Percentiles rank a stretch among this genome's conserved stretches.
Evolutionary conservation across 2,329 filamentous ascomycete species (phyloP).

Genomic region (Thielaviopsis euricoi): DNA sequence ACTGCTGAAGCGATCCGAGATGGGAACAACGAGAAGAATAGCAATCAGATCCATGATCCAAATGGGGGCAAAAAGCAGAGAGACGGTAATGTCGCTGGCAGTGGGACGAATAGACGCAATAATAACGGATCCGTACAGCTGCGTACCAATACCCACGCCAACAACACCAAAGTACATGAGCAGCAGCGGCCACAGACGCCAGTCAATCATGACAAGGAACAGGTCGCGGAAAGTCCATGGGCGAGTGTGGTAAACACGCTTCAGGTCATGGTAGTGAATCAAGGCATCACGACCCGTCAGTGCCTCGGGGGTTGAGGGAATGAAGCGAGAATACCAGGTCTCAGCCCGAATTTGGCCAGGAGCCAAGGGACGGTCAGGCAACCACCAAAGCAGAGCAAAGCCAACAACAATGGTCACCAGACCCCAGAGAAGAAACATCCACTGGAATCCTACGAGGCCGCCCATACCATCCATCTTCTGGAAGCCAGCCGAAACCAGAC

Average conservation of each 20-base stretch:
- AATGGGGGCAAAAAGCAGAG: slow-evolving; percentile 74
- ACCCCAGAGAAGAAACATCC: slow-evolving; percentile 88
- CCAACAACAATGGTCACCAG: slow-evolving; percentile 58
- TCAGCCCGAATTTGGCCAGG: slow-evolving; percentile 45
- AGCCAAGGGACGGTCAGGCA: slow-evolving; percentile 64
- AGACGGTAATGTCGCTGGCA: slow-evolving; percentile 59
- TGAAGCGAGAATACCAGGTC: slow-evolving; percentile 40
- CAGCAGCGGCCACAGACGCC: slow-evolving; percentile 72
- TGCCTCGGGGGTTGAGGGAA: slow-evolving; percentile 54
- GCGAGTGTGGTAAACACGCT: slow-evolving; percentile 59
- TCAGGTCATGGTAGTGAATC: slow-evolving; percentile 71
- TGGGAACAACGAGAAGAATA: slow-evolving; percentile 68
- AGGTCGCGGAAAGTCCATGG: slow-evolving; percentile 62
- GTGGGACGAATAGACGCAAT: slow-evolving; percentile 61
- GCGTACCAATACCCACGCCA: slow-evolving; percentile 78
- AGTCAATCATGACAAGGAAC: slow-evolving; percentile 56
- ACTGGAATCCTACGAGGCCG: slow-evolving; percentile 67
- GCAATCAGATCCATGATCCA: slow-evolving; percentile 88
- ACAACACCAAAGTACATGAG: slow-evolving; percentile 94
- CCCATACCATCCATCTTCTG: slow-evolving; percentile 72
- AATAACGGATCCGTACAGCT: slow-evolving; percentile 76
- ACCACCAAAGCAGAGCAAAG: slow-evolving; percentile 68
- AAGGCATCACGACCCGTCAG: slow-evolving; percentile 61
- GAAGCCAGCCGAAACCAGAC: slow-evolving; percentile 78
- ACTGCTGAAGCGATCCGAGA: slow-evolving; percentile 74